Evolutionary conservation across 2,329 filamentous ascomycete genomes (phyloP).

Genomic region (Phaeosphaeriaceae sp.): DNA sequence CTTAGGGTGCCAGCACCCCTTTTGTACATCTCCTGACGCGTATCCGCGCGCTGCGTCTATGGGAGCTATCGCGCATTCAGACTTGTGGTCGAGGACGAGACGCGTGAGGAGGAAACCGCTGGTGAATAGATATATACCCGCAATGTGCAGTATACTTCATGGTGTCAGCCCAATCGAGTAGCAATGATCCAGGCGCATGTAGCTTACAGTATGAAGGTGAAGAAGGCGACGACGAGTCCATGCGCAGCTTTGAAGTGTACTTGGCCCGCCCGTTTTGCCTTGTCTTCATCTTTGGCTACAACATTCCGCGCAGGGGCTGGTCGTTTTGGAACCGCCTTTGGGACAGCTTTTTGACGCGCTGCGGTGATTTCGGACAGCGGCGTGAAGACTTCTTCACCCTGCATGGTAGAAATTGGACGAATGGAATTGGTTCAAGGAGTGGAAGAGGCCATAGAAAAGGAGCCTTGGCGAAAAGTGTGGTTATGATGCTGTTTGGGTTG

Average conservation of each 20-base stretch:
- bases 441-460: slow-evolving; percentile 26
- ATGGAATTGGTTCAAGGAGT: slow-evolving; percentile 8
- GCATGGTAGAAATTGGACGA: slow-evolving; percentile 37
- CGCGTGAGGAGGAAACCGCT: slow-evolving; percentile 93
- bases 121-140: slow-evolving; percentile 90
- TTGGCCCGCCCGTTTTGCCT: slow-evolving; percentile 51
- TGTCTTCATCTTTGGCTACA: slow-evolving; percentile 29
- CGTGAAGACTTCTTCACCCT: slow-evolving; percentile 45
- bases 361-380: slow-evolving; percentile 46
- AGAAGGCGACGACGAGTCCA: slow-evolving; percentile 67
- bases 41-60: slow-evolving; percentile 56
- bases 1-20: slow-evolving; percentile 95
- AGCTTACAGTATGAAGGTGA: slow-evolving; percentile 68
- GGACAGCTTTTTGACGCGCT: slow-evolving; percentile 1
- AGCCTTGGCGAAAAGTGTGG: slow-evolving; percentile 4
- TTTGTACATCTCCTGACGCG: slow-evolving; percentile 52
- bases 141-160: slow-evolving; percentile 70
- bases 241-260: slow-evolving; percentile 62
- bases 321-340: background rate
- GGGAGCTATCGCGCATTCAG: slow-evolving; percentile 78
- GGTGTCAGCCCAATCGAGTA: background rate
- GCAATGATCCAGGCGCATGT: background rate
- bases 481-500: slow-evolving; percentile 15
- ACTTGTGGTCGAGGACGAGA: slow-evolving; percentile 78
- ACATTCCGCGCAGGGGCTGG: slow-evolving; percentile 25